phyloP scores from a whole-genome alignment of 495 filamentous ascomycete species.

The Aspergillus carlsbadensis region DNA sequence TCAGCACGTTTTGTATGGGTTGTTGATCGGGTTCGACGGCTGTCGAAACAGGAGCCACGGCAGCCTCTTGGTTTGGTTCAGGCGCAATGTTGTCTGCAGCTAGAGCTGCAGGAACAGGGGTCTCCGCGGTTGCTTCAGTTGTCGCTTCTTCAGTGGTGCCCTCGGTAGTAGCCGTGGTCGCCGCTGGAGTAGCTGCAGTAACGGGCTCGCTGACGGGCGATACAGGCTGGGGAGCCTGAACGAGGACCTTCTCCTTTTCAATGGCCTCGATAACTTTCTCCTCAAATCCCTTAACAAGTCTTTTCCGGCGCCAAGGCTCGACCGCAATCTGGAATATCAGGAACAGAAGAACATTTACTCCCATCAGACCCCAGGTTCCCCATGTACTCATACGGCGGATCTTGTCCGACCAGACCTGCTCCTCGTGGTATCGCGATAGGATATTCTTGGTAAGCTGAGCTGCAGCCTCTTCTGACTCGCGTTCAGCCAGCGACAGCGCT shows the following conservation, averaged over 20 bases:
- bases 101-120: not conserved
- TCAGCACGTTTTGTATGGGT: conserved; percentile 1
- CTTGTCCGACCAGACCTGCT: conserved; percentile 98
- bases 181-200: not conserved
- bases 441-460: conserved; percentile 74
- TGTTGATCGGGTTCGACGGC: conserved; percentile 3
- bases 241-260: conserved; percentile 62
- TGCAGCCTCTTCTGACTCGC: conserved; percentile 71
- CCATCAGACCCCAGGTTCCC: conserved; percentile 98
- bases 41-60: not conserved
- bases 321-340: conserved; percentile 87
- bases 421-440: conserved; percentile 90
- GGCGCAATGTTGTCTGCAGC: not conserved
- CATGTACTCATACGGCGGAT: conserved; percentile 95
- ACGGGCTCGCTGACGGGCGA: conserved; percentile 8
- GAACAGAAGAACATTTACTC: conserved; percentile 88
- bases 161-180: not conserved
- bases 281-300: conserved; percentile 76
- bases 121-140: no score
- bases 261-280: conserved; percentile 79
- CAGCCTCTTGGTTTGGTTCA: not conserved
- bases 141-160: not conserved
- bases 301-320: conserved; percentile 83
- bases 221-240: conserved; percentile 17
- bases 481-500: conserved; percentile 69